phyloP scores from a whole-genome alignment of 2,329 filamentous ascomycete species.

The Neoscytalidium dimidiatum region DNA sequence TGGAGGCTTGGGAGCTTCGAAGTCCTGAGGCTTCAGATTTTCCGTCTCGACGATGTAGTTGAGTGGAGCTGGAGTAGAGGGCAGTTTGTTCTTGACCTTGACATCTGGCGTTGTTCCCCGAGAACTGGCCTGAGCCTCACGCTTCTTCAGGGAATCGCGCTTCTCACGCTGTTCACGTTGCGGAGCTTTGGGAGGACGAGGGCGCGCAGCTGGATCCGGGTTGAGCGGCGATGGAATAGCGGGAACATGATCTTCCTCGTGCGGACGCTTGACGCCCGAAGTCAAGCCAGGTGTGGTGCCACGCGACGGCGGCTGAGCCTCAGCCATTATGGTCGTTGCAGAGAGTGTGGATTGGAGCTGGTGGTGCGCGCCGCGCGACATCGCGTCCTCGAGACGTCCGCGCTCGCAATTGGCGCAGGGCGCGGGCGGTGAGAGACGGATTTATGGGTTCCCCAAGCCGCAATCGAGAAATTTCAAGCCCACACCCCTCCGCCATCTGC shows the following conservation, averaged over 20 bases:
- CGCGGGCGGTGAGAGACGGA: not conserved
- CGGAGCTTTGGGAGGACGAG: slow-evolving; percentile 41
- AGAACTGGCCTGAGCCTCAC: slow-evolving; percentile 46
- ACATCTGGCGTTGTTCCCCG: slow-evolving; percentile 42
- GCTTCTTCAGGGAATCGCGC: slow-evolving; percentile 56
- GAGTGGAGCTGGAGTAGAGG: slow-evolving; percentile 47
- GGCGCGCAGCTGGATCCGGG: slow-evolving; percentile 49
- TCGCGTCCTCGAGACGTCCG: not conserved
- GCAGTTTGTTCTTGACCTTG: slow-evolving; percentile 41
- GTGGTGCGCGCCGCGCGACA: not conserved
- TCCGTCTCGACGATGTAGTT: slow-evolving; percentile 50
- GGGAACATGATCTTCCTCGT: slow-evolving; percentile 48
- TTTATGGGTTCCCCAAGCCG: not conserved
- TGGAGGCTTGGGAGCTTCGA: slow-evolving; percentile 51
- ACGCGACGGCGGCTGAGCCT: slow-evolving; percentile 35
- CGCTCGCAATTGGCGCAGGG: not conserved
- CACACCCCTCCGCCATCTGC: not conserved
- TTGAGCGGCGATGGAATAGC: slow-evolving; percentile 75
- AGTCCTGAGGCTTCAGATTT: slow-evolving; percentile 42
- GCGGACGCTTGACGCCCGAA: slow-evolving; percentile 15
- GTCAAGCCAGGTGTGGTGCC: slow-evolving; percentile 36
- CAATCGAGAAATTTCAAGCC: slow-evolving; percentile 18
- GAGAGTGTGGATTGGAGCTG: not conserved
- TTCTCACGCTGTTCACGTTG: slow-evolving; percentile 50
- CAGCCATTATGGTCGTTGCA: slow-evolving; percentile 33